A percentile compares a stretch with the other conserved stretches of the same genome.
These are phyloP conservation scores for Cordyceps cateniannulata DNA, from an alignment of 2,329 filamentous ascomycete genomes.

Conservation along the genomic window DNA sequence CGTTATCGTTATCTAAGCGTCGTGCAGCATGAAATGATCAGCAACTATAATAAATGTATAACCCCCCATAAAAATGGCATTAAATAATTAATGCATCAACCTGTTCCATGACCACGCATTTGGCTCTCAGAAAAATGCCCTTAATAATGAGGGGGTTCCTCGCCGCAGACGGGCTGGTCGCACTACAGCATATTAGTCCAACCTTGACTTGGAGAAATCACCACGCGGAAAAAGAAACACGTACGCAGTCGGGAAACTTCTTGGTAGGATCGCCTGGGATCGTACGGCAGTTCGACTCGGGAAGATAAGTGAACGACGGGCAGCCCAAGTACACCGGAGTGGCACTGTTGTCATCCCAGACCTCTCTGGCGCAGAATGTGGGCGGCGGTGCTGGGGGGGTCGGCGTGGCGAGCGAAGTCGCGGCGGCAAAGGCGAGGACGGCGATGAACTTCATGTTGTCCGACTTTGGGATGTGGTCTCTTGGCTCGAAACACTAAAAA, in stretches of 20 bases:
- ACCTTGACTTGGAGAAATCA: neutral
- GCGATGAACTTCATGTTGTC: neutral
- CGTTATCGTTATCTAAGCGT: neutral
- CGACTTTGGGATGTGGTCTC: neutral
- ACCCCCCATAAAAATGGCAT: too few species aligned
- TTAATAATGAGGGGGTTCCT: too few species aligned
- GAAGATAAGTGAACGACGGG: neutral
- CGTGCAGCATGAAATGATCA: neutral
- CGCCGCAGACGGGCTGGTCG: too few species aligned
- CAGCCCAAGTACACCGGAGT: neutral
- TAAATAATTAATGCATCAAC: too few species aligned
- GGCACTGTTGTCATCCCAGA: neutral
- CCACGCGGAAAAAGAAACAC: neutral
- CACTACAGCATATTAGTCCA: neutral
- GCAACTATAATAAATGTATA: too few species aligned
- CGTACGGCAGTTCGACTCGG: neutral
- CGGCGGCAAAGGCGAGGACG: neutral
- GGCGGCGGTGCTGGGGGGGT: neutral
- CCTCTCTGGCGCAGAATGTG: too few species aligned
- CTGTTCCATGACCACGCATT: too few species aligned
- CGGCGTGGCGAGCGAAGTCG: neutral
- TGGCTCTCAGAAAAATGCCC: too few species aligned
- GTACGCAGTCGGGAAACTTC: neutral
- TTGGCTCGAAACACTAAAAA: neutral
- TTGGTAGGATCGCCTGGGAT: neutral